phyloP scores from a whole-genome alignment of 768 basidiomycete species.

The Hericium erinaceus region DNA sequence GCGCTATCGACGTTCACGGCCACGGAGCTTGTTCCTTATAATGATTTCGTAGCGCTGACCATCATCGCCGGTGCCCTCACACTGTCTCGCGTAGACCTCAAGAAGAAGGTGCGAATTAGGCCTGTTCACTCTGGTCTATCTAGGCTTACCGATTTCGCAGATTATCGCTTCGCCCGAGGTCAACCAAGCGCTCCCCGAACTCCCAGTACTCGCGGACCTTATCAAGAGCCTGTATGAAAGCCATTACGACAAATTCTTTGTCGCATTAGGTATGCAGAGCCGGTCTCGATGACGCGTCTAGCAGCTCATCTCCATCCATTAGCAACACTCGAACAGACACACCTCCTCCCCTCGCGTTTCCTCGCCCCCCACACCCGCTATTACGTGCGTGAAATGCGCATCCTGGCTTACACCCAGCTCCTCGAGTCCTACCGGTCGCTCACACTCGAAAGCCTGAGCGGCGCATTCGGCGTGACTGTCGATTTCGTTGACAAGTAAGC shows the following conservation, averaged over 20 bases:
- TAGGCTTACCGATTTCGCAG: slow-evolving; percentile 27
- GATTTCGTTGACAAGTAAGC: slow-evolving; percentile 82
- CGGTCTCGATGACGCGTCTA: no score
- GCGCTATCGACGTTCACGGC: slow-evolving; percentile 93
- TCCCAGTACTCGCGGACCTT: slow-evolving; percentile 75
- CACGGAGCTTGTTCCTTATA: slow-evolving; percentile 78
- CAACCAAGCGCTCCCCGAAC: slow-evolving; percentile 70
- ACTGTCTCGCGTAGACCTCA: slow-evolving; percentile 75
- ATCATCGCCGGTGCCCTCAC: slow-evolving; percentile 73
- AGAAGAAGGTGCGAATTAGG: slow-evolving; percentile 61
- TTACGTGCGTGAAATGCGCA: slow-evolving; percentile 94
- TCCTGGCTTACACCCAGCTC: slow-evolving; percentile 84
- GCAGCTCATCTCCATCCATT: no score
- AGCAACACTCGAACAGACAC: slow-evolving; percentile 83
- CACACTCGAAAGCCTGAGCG: slow-evolving; percentile 76
- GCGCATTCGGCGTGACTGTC: slow-evolving; percentile 83
- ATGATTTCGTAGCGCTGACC: slow-evolving; percentile 81
- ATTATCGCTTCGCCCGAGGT: slow-evolving; percentile 85
- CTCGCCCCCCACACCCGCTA: slow-evolving; percentile 80
- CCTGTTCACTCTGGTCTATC: neutral
- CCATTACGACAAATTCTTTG: slow-evolving; percentile 91
- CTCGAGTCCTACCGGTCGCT: slow-evolving; percentile 87
- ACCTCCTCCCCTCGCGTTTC: slow-evolving; percentile 81
- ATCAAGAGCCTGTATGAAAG: slow-evolving; percentile 86
- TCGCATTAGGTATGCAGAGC: slow-evolving; percentile 72